phyloP scores from a whole-genome alignment of 805 yeast genomes.

The Monosporozyma unispora region DNA sequence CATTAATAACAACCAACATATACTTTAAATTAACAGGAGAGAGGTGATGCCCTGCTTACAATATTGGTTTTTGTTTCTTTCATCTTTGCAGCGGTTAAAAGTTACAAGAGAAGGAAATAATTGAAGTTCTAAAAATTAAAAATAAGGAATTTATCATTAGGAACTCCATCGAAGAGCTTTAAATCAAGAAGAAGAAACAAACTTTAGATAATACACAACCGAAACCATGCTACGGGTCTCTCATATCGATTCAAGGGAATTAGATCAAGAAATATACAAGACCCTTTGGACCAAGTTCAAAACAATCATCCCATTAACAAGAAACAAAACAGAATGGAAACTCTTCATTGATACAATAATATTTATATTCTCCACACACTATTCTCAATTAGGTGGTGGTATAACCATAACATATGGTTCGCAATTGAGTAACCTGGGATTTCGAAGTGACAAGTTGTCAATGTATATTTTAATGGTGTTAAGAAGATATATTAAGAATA shows the following conservation, averaged over 20 bases:
- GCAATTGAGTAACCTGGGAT: constrained; percentile 13
- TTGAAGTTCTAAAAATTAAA: background rate
- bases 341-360: constrained; percentile 15
- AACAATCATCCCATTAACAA: constrained; percentile 3
- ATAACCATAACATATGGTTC: constrained; percentile 9
- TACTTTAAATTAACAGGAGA: too few species aligned
- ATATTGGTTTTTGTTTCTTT: too few species aligned
- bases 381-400: background rate
- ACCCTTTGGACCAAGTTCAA: constrained; percentile 13
- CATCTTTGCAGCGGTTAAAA: too few species aligned
- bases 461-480: constrained; percentile 13
- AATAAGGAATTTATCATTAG: background rate
- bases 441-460: constrained; percentile 8
- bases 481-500: constrained; percentile 10
- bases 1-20: too few species aligned
- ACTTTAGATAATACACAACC: background rate
- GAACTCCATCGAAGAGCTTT: background rate
- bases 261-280: constrained; percentile 15
- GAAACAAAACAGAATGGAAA: constrained; percentile 14
- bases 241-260: constrained; percentile 16
- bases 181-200: background rate
- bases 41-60: too few species aligned
- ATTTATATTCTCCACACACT: constrained; percentile 14
- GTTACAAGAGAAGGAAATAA: too few species aligned
- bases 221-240: constrained; percentile 16